These are phyloP conservation scores for Friedmanniomyces simplex DNA, from an alignment of 495 filamentous ascomycete genomes.

Conservation along the genomic window DNA sequence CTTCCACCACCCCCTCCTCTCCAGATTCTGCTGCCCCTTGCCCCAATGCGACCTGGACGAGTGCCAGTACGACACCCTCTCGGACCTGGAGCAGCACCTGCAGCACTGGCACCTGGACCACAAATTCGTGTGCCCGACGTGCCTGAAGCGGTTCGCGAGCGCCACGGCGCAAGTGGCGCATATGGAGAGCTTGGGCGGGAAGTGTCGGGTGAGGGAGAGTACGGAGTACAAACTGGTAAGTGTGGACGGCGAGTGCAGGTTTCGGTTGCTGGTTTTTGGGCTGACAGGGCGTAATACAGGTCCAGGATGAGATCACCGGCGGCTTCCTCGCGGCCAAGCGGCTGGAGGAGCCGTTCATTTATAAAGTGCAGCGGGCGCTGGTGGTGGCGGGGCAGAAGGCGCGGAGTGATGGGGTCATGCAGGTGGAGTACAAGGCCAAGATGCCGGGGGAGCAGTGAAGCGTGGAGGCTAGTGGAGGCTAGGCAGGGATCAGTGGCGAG, in stretches of 20 bases:
- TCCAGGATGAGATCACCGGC: constrained; percentile 40
- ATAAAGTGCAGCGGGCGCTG: background rate
- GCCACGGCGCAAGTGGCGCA: constrained; percentile 39
- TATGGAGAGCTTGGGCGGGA: constrained; percentile 37
- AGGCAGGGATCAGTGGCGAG: no score
- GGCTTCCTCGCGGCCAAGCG: constrained; percentile 31
- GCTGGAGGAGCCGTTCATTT: background rate
- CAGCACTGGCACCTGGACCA: constrained; percentile 18
- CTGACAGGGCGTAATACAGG: no score
- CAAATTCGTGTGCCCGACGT: constrained; percentile 30
- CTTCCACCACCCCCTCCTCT: constrained; percentile 22
- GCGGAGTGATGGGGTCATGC: constrained; percentile 9
- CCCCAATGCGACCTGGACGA: constrained; percentile 20
- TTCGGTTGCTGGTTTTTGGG: background rate
- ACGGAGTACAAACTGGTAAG: constrained; percentile 21
- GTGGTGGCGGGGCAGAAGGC: background rate
- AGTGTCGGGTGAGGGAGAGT: constrained; percentile 36
- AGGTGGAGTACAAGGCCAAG: constrained; percentile 5
- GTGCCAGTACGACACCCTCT: constrained; percentile 19
- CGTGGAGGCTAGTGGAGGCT: no score
- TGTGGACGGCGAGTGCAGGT: background rate
- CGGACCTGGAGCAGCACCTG: constrained; percentile 21
- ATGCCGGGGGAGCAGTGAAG: background rate
- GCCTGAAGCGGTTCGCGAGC: constrained; percentile 37
- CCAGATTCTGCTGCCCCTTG: constrained; percentile 28